A percentile compares a stretch with the other conserved stretches of the same genome.
Conservation (phyloP, 2,329 filamentous ascomycete genomes). For the Cladobotryum mycophilum region DNA sequence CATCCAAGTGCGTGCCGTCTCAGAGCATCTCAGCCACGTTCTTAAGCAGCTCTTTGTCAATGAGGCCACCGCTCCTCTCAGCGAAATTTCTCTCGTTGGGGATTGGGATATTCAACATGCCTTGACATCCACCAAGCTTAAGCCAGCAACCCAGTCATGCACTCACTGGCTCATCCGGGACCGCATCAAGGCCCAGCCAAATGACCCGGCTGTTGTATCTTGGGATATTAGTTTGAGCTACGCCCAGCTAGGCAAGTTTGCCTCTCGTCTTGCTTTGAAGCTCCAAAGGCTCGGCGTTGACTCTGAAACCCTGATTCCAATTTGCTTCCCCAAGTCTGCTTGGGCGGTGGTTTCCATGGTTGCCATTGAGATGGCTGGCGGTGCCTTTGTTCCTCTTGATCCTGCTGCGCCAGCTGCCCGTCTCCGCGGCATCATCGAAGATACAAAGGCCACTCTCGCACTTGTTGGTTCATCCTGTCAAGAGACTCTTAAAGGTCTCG, state of each 20-base stretch:
- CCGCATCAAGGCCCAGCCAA: background rate
- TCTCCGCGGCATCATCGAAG: slow-evolving; percentile 5
- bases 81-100: background rate
- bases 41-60: background rate
- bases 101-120: too few relatives aligned
- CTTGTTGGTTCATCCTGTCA: background rate
- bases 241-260: background rate
- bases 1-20: background rate
- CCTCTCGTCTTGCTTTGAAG: too few relatives aligned
- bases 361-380: slow-evolving; percentile 7
- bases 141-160: background rate
- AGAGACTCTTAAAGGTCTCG: background rate
- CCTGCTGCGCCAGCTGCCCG: slow-evolving; percentile 1
- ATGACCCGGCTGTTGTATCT: slow-evolving; percentile 4
- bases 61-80: background rate
- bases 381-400: slow-evolving; percentile 7
- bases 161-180: slow-evolving; percentile 1
- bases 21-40: slow-evolving; percentile 1
- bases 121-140: too few relatives aligned
- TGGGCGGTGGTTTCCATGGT: slow-evolving; percentile 4
- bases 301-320: background rate
- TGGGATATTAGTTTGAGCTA: slow-evolving; percentile 3
- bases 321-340: slow-evolving; percentile 7
- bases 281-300: too few relatives aligned
- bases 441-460: too few relatives aligned